Percentiles rank a stretch among this genome's conserved stretches.
phyloP scores from a whole-genome alignment of 164 flowering plant species.

The Kalanchoe fedtschenkoi region DNA sequence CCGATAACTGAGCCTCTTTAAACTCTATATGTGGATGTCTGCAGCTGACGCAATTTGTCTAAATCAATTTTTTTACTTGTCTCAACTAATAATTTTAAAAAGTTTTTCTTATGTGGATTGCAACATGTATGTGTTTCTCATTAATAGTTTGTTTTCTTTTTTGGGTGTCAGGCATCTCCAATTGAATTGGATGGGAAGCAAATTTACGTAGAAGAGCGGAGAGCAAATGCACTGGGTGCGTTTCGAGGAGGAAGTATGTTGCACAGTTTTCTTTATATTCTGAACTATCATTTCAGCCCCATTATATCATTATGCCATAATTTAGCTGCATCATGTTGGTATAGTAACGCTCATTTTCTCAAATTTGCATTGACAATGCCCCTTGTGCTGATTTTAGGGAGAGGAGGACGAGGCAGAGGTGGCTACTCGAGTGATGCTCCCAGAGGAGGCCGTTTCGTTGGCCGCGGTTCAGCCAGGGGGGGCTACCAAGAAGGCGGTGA shows the following conservation, averaged over 20 bases:
- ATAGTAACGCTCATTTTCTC: background rate
- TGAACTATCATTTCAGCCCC: no score
- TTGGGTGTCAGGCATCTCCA: slow-evolving; percentile 1
- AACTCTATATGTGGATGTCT: no score
- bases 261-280: no score
- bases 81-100: no score
- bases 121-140: background rate
- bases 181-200: background rate
- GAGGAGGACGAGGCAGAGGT: background rate
- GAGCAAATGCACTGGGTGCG: slow-evolving; percentile 7
- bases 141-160: background rate
- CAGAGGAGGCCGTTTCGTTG: background rate
- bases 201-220: background rate
- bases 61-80: no score
- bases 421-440: background rate
- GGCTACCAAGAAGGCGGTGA: background rate
- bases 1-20: no score
- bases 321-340: no score
- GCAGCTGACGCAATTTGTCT: background rate
- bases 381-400: background rate
- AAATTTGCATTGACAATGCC: background rate
- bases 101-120: no score
- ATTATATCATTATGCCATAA: background rate
- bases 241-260: background rate
- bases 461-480: background rate